phyloP scores from a whole-genome alignment of 306 rosid genomes.

The Datisca glomerata region DNA sequence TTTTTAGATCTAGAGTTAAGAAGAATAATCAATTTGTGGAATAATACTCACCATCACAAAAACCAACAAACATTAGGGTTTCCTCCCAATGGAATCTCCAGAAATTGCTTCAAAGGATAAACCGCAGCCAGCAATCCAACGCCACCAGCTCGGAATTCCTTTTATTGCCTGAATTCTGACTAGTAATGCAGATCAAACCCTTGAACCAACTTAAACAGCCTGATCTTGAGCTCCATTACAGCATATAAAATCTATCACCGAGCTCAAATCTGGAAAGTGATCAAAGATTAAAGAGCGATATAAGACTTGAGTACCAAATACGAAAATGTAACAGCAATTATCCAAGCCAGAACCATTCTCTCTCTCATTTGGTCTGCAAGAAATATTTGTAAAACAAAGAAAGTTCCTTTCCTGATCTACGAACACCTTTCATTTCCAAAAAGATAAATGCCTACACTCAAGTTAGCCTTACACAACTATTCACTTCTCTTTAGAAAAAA shows the following conservation, averaged over 20 bases:
- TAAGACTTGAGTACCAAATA: conserved; percentile 2
- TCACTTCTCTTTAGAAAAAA: not conserved
- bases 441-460: not conserved
- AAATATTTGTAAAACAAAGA: not conserved
- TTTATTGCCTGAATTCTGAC: conserved; percentile 7
- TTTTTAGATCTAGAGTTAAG: conserved; percentile 12
- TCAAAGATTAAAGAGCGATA: conserved; percentile 7
- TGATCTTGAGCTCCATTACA: conserved; percentile 26
- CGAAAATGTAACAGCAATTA: not conserved
- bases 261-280: conserved; percentile 39
- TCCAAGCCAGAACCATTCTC: not conserved
- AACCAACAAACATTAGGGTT: conserved; percentile 20
- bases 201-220: conserved; percentile 7
- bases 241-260: conserved; percentile 10
- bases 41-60: conserved; percentile 3
- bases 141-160: conserved; percentile 3
- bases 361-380: conserved; percentile 3
- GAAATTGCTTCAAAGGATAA: conserved; percentile 14
- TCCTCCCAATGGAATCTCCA: not conserved
- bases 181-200: conserved; percentile 12
- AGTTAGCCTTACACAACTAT: not conserved
- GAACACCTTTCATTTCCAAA: not conserved
- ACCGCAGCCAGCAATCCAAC: conserved; percentile 11
- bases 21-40: conserved; percentile 12
- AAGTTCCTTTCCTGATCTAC: not conserved